These are phyloP conservation scores for Teunomyces tritomae DNA, from an alignment of 805 yeast genomes.

Conservation along the genomic window DNA sequence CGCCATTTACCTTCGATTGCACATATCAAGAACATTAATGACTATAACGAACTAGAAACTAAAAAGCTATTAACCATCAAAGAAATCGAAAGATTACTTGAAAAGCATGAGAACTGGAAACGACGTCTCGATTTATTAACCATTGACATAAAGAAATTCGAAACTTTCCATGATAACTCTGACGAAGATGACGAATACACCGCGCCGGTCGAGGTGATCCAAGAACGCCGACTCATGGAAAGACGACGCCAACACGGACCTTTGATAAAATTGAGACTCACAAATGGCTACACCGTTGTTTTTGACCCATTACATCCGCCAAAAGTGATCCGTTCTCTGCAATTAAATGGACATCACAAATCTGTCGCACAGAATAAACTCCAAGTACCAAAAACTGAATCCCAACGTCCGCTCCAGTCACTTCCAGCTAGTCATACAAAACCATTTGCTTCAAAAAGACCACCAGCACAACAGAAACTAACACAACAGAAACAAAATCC, in stretches of 20 bases:
- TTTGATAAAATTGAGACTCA: constrained; percentile 31
- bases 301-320: constrained; percentile 40
- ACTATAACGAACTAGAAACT: constrained; percentile 47
- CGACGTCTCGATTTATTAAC: constrained; percentile 26
- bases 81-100: constrained; percentile 41
- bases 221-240: constrained; percentile 19
- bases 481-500: background rate
- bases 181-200: constrained; percentile 26
- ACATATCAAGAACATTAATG: constrained; percentile 44
- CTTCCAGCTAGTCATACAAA: no score
- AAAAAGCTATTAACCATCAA: constrained; percentile 53
- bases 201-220: constrained; percentile 22
- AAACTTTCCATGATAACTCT: constrained; percentile 8
- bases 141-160: constrained; percentile 20
- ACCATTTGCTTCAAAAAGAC: background rate
- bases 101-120: constrained; percentile 40
- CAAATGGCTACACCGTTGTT: constrained; percentile 35
- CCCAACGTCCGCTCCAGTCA: background rate
- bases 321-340: constrained; percentile 9
- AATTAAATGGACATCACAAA: background rate
- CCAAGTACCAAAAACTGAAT: background rate
- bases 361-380: no score
- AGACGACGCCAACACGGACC: constrained; percentile 33
- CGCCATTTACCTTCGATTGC: constrained; percentile 47
- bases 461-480: background rate